phyloP scores from a whole-genome alignment of 805 yeast genomes.

The Wickerhamia fluorescens region DNA sequence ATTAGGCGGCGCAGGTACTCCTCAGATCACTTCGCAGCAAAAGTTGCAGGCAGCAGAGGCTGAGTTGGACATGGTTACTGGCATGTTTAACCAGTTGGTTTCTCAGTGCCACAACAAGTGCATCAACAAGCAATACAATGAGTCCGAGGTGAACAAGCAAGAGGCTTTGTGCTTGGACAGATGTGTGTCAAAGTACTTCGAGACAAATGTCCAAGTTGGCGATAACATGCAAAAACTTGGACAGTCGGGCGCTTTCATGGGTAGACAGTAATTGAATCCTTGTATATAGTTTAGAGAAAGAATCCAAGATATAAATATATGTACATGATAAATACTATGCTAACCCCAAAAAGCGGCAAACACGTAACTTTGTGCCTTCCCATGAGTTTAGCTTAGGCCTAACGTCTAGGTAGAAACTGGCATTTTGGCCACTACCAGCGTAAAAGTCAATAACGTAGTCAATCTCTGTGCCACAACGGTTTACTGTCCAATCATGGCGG shows the following conservation, averaged over 20 bases:
- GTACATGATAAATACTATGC: constrained; percentile 2
- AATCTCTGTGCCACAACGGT: constrained; percentile 74
- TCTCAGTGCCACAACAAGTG: constrained; percentile 88
- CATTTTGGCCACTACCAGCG: constrained; percentile 29
- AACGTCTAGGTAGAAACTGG: constrained; percentile 75
- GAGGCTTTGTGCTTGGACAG: constrained; percentile 89
- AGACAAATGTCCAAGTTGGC: constrained; percentile 90
- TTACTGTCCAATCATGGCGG: constrained; percentile 90
- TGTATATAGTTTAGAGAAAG: background rate
- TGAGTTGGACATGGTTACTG: constrained; percentile 94
- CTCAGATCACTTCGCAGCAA: constrained; percentile 67
- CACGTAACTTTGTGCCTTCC: constrained; percentile 74
- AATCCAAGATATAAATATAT: background rate
- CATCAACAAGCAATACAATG: constrained; percentile 57
- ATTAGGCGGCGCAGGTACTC: constrained; percentile 60
- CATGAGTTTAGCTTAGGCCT: constrained; percentile 80
- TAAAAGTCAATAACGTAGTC: constrained; percentile 95
- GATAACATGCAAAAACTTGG: constrained; percentile 53
- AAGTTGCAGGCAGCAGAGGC: constrained; percentile 90
- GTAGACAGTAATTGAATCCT: constrained; percentile 19
- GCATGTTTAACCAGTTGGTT: constrained; percentile 89
- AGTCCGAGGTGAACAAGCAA: constrained; percentile 67
- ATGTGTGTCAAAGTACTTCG: constrained; percentile 93
- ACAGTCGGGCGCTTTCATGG: constrained; percentile 41
- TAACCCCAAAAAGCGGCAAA: constrained; percentile 52